A percentile compares a stretch with the other conserved stretches of the same genome.
phyloP scores from a whole-genome alignment of 352 stramenopile genomes.

The Globisporangium cylindrosporum region DNA sequence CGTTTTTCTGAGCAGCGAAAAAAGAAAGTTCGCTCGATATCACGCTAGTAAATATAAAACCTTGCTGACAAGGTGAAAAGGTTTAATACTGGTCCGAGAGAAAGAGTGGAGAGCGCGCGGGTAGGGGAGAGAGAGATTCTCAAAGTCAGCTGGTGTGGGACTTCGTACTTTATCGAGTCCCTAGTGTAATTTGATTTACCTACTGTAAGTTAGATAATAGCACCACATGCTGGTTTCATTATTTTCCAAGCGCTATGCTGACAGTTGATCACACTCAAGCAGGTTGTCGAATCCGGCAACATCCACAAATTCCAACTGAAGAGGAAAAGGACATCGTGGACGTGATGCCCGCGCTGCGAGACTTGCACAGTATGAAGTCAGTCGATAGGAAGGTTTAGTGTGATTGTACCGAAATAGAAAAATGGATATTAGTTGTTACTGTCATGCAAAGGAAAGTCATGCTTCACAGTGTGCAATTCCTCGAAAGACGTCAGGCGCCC shows the following conservation, averaged over 20 bases:
- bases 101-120: background rate
- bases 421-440: no score
- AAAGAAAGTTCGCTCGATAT: background rate
- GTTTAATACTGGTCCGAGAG: background rate
- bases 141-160: background rate
- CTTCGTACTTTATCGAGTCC: background rate
- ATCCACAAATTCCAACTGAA: no score
- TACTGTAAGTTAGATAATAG: background rate
- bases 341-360: no score
- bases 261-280: no score
- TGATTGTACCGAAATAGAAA: no score
- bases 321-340: no score
- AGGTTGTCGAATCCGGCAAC: no score
- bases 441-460: background rate
- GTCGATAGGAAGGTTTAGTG: no score
- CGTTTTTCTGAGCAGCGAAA: background rate
- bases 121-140: constrained; percentile 4
- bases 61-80: background rate
- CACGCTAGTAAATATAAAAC: background rate
- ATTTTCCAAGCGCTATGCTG: no score
- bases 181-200: background rate
- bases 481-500: background rate
- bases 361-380: no score
- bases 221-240: background rate
- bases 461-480: background rate